Evolutionary conservation across 495 filamentous ascomycete genomes (phyloP).

Genomic region (Podospora fimiseda): DNA sequence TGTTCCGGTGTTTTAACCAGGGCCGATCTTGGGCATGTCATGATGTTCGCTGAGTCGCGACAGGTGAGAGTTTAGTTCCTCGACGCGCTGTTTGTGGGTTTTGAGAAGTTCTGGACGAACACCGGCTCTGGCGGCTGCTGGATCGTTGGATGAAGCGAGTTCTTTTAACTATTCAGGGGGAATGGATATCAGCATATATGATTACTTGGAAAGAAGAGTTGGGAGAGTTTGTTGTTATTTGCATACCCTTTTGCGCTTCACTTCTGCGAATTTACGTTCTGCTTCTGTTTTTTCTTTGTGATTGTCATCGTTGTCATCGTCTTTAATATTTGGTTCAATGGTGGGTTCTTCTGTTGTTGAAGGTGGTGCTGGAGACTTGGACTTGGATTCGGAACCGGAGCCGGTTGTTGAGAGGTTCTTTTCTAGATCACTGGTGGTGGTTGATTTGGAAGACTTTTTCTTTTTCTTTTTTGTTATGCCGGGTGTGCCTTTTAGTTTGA

Average conservation of each 20-base stretch:
- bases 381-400: conserved; percentile 6
- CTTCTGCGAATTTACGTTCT: conserved; percentile 73
- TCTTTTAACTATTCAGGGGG: conserved; percentile 54
- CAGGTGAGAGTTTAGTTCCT: conserved; percentile 91
- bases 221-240: neutral
- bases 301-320: conserved; percentile 16
- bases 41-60: conserved; percentile 92
- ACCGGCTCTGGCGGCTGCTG: neutral
- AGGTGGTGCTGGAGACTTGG: neutral
- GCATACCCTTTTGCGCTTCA: conserved; percentile 69
- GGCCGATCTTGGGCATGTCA: conserved; percentile 88
- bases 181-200: neutral
- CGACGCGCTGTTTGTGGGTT: conserved; percentile 94
- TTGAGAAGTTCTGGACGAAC: conserved; percentile 66
- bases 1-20: conserved; percentile 44
- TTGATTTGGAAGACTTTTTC: conserved; percentile 32
- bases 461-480: conserved; percentile 59
- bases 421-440: conserved; percentile 32
- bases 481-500: conserved; percentile 74
- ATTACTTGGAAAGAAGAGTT: neutral
- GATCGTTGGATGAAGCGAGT: conserved; percentile 45
- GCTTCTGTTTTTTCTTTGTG: conserved; percentile 67
- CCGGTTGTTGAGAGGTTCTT: conserved; percentile 28
- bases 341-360: neutral
- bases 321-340: neutral